Evolutionary conservation across 371 early-diverging fungal species (phyloP).

Genomic region (Cokeromyces recurvatus): DNA sequence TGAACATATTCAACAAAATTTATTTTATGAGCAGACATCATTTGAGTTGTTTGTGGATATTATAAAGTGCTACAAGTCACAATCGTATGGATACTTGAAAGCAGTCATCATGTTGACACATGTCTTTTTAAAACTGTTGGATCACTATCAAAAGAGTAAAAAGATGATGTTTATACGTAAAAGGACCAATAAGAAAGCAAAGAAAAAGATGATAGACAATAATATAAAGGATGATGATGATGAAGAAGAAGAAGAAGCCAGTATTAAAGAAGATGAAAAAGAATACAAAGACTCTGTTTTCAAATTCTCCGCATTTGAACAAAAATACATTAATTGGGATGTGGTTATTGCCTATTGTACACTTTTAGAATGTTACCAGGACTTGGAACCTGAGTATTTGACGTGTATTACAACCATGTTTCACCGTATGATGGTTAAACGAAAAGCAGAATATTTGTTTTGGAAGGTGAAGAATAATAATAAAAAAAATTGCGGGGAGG

Average conservation of each 20-base stretch:
- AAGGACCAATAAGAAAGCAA: constrained; percentile 12
- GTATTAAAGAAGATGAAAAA: constrained; percentile 22
- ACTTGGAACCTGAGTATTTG: constrained; percentile 43
- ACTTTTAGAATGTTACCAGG: constrained; percentile 44
- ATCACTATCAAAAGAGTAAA: constrained; percentile 53
- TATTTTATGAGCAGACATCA: constrained; percentile 65
- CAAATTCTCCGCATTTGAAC: constrained; percentile 54
- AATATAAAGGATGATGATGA: constrained; percentile 1
- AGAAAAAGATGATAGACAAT: constrained; percentile 6
- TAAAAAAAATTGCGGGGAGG: too few species aligned
- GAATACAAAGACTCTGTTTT: constrained; percentile 50
- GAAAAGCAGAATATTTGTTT: constrained; percentile 49
- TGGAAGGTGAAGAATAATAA: constrained; percentile 40
- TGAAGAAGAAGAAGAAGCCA: constrained; percentile 23
- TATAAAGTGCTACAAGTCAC: constrained; percentile 37
- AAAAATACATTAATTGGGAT: constrained; percentile 47
- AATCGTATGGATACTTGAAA: constrained; percentile 52
- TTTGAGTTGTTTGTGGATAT: constrained; percentile 57
- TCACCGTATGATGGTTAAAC: constrained; percentile 67
- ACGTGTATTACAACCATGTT: constrained; percentile 56
- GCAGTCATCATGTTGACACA: constrained; percentile 53
- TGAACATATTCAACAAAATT: constrained; percentile 63
- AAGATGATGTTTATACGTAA: constrained; percentile 47
- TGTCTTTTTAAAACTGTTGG: constrained; percentile 57
- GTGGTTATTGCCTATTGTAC: constrained; percentile 52